Evolutionary conservation across 192 early-diverging fungal species (phyloP).

Genomic region (Pilobolus umbonatus): DNA sequence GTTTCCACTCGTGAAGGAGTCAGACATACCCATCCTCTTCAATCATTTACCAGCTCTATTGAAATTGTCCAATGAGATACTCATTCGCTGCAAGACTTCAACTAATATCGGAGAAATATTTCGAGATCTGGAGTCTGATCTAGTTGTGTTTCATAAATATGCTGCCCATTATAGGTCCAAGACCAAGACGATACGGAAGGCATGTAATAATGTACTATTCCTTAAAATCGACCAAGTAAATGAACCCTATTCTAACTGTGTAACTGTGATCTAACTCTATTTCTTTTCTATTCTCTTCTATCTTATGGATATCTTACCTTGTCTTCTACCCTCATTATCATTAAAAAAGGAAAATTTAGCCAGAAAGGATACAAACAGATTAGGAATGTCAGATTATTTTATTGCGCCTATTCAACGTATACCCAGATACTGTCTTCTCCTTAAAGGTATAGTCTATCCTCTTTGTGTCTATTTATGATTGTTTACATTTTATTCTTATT

Average conservation of each 20-base stretch:
- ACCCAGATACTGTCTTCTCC: slow-evolving; percentile 64
- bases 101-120: slow-evolving; percentile 26
- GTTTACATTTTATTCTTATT: neutral
- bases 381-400: slow-evolving; percentile 64
- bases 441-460: slow-evolving; percentile 38
- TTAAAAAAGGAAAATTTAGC: slow-evolving; percentile 28
- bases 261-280: neutral
- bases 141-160: slow-evolving; percentile 31
- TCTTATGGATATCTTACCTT: neutral
- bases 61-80: slow-evolving; percentile 21
- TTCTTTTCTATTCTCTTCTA: neutral
- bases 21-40: slow-evolving; percentile 31
- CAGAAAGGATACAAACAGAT: slow-evolving; percentile 42
- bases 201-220: slow-evolving; percentile 25
- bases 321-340: neutral
- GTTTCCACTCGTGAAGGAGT: slow-evolving; percentile 26
- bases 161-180: slow-evolving; percentile 28
- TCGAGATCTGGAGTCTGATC: slow-evolving; percentile 8
- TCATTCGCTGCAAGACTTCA: slow-evolving; percentile 8
- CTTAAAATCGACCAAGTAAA: slow-evolving; percentile 24
- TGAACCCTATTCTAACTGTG: slow-evolving; percentile 15
- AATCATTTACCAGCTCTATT: slow-evolving; percentile 29
- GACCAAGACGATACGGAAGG: slow-evolving; percentile 19
- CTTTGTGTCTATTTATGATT: neutral
- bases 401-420: slow-evolving; percentile 76